Evolutionary conservation across 129 eudicot genomes (phyloP).

Genomic region (Flaveria ramosissima): DNA sequence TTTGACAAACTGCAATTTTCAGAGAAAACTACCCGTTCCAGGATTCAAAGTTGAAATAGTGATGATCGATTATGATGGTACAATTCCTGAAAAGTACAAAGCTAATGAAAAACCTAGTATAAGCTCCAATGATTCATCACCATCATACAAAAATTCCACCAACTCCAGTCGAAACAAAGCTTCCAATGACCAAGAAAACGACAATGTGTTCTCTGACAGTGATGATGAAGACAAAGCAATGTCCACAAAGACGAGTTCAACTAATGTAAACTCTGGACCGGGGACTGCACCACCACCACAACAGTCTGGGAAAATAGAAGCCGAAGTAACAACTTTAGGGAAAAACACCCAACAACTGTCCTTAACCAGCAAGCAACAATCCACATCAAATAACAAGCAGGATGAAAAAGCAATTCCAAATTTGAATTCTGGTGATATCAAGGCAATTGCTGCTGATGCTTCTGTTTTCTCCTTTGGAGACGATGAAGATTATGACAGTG

Average conservation of each 20-base stretch:
- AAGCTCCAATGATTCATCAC: constrained; percentile 36
- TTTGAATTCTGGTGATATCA: constrained; percentile 64
- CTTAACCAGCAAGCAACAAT: constrained; percentile 35
- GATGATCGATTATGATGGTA: constrained; percentile 81
- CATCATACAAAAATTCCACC: constrained; percentile 34
- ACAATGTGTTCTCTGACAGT: constrained; percentile 83
- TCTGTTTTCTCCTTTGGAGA: constrained; percentile 95
- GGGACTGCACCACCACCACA: constrained; percentile 28
- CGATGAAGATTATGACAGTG: constrained; percentile 80
- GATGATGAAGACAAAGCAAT: constrained; percentile 60
- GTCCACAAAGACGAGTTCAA: constrained; percentile 29
- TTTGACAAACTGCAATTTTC: constrained; percentile 26
- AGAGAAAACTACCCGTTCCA: constrained; percentile 86
- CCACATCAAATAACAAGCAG: constrained; percentile 23
- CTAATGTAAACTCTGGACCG: constrained; percentile 32
- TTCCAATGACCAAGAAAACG: constrained; percentile 54
- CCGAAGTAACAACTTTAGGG: constrained; percentile 27
- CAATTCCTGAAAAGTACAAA: constrained; percentile 46
- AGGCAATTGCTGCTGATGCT: constrained; percentile 97
- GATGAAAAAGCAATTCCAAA: constrained; percentile 40
- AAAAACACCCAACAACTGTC: constrained; percentile 52
- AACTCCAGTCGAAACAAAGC: constrained; percentile 32
- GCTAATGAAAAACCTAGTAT: constrained; percentile 34
- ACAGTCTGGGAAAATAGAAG: constrained; percentile 31
- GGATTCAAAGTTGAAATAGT: constrained; percentile 90